These are phyloP conservation scores for Aspergillus oerlinghausenensis DNA, from an alignment of 2,329 filamentous ascomycete genomes.

Conservation along the genomic window DNA sequence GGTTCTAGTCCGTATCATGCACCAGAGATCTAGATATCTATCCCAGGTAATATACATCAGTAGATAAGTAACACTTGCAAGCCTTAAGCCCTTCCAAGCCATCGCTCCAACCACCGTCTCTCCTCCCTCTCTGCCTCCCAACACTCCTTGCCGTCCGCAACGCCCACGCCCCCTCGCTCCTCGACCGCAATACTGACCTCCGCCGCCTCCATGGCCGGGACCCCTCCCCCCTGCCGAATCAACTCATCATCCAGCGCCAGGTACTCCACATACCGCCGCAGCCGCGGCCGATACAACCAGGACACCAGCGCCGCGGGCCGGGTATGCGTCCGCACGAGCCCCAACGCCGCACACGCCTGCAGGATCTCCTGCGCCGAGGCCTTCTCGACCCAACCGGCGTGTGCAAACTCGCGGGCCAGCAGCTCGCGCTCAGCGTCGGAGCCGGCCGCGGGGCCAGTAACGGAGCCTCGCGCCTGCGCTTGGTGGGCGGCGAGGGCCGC, in stretches of 20 bases:
- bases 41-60: background rate
- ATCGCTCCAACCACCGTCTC: slow-evolving; percentile 34
- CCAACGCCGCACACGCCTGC: slow-evolving; percentile 33
- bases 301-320: slow-evolving; percentile 39
- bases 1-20: background rate
- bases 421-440: slow-evolving; percentile 26
- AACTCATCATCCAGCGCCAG: slow-evolving; percentile 67
- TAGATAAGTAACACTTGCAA: background rate
- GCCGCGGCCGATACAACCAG: slow-evolving; percentile 49
- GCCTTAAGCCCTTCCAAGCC: slow-evolving; percentile 23
- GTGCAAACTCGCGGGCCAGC: slow-evolving; percentile 21
- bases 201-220: slow-evolving; percentile 52
- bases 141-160: slow-evolving; percentile 17
- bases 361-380: slow-evolving; percentile 24
- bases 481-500: slow-evolving; percentile 23
- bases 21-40: background rate
- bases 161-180: slow-evolving; percentile 56
- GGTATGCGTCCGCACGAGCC: slow-evolving; percentile 30
- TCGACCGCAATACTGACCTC: slow-evolving; percentile 68
- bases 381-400: slow-evolving; percentile 13
- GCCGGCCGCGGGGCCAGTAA: slow-evolving; percentile 12
- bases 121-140: slow-evolving; percentile 26
- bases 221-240: slow-evolving; percentile 60
- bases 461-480: slow-evolving; percentile 11
- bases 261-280: slow-evolving; percentile 56